Evolutionary conservation across 305 asterid species (phyloP).

Genomic region (Nicotiana rustica): DNA sequence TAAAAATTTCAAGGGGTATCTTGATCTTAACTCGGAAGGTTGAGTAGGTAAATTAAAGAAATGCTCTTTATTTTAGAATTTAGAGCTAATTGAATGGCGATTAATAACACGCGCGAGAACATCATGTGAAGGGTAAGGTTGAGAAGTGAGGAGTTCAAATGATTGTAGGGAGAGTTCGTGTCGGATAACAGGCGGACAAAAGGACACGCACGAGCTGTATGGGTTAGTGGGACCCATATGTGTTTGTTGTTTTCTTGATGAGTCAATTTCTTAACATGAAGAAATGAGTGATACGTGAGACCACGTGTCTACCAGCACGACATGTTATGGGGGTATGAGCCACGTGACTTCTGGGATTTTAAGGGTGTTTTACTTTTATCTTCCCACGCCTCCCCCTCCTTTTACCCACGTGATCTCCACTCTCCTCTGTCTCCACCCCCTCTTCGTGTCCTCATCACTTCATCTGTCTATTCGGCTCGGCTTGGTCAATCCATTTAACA

Average conservation of each 20-base stretch:
- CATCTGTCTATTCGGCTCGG: neutral
- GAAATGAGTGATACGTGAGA: conserved; percentile 40
- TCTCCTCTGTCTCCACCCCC: conserved; percentile 43
- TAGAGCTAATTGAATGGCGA: neutral
- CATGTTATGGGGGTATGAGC: conserved; percentile 39
- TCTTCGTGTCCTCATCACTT: neutral
- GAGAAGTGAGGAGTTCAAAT: conserved; percentile 55
- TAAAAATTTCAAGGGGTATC: too few relatives aligned
- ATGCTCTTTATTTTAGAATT: too few relatives aligned
- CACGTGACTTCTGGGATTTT: conserved; percentile 53
- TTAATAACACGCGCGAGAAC: neutral
- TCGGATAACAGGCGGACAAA: conserved; percentile 53
- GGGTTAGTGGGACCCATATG: conserved; percentile 30
- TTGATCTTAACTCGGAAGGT: too few relatives aligned
- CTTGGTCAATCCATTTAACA: too few relatives aligned
- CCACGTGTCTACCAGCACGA: conserved; percentile 67
- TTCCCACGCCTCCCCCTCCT: conserved; percentile 39
- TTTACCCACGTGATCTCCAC: conserved; percentile 78
- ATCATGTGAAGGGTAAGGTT: neutral
- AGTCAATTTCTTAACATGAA: conserved; percentile 25
- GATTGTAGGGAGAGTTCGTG: conserved; percentile 63
- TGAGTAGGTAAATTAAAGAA: too few relatives aligned
- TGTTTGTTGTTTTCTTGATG: conserved; percentile 7
- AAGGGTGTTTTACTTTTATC: conserved; percentile 33
- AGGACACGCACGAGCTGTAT: conserved; percentile 62